Evolutionary conservation across 176 grass and related monocot genomes (phyloP).

Genomic region (Oryza nivara): DNA sequence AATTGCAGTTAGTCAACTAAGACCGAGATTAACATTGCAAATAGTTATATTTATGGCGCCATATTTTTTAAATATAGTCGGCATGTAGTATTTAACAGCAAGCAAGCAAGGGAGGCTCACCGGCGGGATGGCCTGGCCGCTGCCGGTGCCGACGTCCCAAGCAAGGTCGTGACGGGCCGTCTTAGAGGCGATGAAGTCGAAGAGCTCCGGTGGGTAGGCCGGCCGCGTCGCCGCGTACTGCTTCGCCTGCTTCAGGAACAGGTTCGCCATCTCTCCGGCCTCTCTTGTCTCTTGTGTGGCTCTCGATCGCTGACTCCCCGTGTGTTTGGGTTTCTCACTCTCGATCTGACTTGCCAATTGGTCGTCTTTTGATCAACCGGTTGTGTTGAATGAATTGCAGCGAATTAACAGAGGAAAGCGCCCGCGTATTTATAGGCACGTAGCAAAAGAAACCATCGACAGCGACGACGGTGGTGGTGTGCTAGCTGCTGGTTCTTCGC

Average conservation of each 20-base stretch:
- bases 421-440: slow-evolving; percentile 1
- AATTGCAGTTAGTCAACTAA: neutral
- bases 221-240: slow-evolving; percentile 74
- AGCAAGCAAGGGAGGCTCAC: neutral
- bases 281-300: neutral
- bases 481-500: neutral
- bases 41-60: too few species aligned
- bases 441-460: neutral
- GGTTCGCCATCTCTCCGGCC: slow-evolving; percentile 57
- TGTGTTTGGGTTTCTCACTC: too few species aligned
- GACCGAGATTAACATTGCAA: too few species aligned
- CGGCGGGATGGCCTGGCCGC: slow-evolving; percentile 71
- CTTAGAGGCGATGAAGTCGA: slow-evolving; percentile 77
- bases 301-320: neutral
- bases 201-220: slow-evolving; percentile 76
- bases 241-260: slow-evolving; percentile 87
- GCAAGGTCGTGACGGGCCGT: slow-evolving; percentile 58
- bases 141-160: slow-evolving; percentile 97
- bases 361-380: neutral
- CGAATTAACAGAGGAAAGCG: neutral
- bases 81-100: too few species aligned
- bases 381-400: neutral
- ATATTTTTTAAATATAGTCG: too few species aligned
- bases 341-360: neutral
- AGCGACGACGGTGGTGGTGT: neutral